Evolutionary conservation across 2,329 filamentous ascomycete species (phyloP), one percentile per base, ranked within the genome.

Genomic region (Arthrobotrys entomopaga): DNA sequence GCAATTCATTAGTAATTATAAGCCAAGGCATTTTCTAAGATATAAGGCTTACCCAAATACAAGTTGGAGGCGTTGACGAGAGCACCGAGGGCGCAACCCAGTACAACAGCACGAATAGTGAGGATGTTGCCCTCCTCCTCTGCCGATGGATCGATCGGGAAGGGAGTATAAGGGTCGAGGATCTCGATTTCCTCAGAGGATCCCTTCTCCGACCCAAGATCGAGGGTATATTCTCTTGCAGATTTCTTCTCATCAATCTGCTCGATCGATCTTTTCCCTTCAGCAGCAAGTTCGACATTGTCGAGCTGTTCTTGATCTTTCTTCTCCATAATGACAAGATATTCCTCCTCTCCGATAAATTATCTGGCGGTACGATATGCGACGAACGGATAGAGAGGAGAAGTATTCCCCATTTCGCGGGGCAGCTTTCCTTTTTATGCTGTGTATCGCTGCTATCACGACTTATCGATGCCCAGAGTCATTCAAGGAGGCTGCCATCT

Each of bases 21-120:
- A n/a, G n/a, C n/a, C 13, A 46, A n/a, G 16, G n/a, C 13, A 50
- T 34, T 40, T 38, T 52, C 10, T n/a, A 15, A 26, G 43, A 76
- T 59, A 77, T 48, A 43, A 29, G 53, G 63, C 71, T 29, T 56
- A 83, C 86, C 86, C 19, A 89, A 83, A 77, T 89, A 89, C 50
- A 89, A 82, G 78, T 89, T 89, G 67, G 86, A 88, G 11, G 86
- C 86, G 77, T 88, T 88, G 77, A 88, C 86, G 7, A 89, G 82
- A 7, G 84, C 86, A 52, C 87, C 87, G 34, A 87, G 84, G 48
- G 85, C 78, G 63, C 85, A 83, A 52, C 87, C 87, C 40, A 86
- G 81, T 40, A 87, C 63, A 19, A 89, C 80, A 16, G 87, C 86
- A 50, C 87, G 85, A 34, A 86, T 77, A 5, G 86, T 88, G 54